A percentile compares a stretch with the other conserved stretches of the same genome.
Evolutionary conservation across 1,284 basidiomycete species (phyloP).

Genomic region (Ceratobasidium sp.): DNA sequence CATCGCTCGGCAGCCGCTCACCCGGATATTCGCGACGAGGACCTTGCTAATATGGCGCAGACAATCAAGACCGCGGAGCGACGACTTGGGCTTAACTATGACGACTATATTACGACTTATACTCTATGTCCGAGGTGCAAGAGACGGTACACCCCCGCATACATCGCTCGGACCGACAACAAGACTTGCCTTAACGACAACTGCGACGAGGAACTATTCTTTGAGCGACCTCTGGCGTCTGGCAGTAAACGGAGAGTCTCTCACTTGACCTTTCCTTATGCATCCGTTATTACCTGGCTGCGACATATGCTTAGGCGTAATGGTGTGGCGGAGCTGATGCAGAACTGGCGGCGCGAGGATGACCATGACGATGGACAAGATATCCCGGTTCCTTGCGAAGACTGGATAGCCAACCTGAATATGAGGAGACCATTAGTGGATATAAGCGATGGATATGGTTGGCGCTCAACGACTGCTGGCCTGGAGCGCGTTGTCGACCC

Average conservation of each 20-base stretch:
- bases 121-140: conserved; percentile 20
- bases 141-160: conserved; percentile 8
- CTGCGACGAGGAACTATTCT: conserved; percentile 3
- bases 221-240: neutral
- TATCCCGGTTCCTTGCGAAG: neutral
- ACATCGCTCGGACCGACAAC: conserved; percentile 1
- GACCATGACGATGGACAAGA: neutral
- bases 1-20: neutral
- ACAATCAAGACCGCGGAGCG: conserved; percentile 14
- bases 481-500: neutral
- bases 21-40: neutral
- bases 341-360: conserved; percentile 6
- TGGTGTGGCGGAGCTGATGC: conserved; percentile 25
- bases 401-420: conserved; percentile 6
- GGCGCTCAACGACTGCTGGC: neutral
- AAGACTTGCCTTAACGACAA: neutral
- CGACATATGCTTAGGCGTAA: conserved; percentile 5
- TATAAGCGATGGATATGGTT: conserved; percentile 18
- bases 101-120: neutral
- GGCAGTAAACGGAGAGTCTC: neutral
- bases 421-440: neutral
- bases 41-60: conserved; percentile 13
- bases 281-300: conserved; percentile 17
- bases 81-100: neutral
- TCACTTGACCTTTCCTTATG: conserved; percentile 11